These are phyloP conservation scores for Cadophora gregata DNA, from an alignment of 2,329 filamentous ascomycete genomes.

Conservation along the genomic window DNA sequence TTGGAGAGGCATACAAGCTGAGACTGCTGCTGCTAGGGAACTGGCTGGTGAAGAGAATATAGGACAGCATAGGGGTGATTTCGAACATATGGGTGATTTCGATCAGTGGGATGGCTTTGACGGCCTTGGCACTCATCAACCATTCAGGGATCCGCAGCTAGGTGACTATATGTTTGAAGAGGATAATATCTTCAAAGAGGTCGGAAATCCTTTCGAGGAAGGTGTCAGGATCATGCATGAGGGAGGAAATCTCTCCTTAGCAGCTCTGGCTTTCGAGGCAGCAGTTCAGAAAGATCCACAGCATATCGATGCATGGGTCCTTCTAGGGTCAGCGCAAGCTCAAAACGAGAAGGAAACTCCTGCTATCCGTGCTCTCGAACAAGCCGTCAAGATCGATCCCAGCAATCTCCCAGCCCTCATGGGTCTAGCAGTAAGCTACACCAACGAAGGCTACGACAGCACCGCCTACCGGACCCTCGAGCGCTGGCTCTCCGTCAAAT, in stretches of 20 bases:
- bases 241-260: conserved; percentile 91
- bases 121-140: conserved; percentile 66
- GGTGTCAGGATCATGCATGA: conserved; percentile 92
- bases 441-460: conserved; percentile 97
- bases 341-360: conserved; percentile 99
- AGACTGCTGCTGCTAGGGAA: conserved; percentile 72
- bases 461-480: conserved; percentile 96
- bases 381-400: conserved; percentile 86
- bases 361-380: conserved; percentile 91
- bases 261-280: conserved; percentile 93
- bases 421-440: conserved; percentile 95
- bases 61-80: conserved; percentile 72
- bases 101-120: conserved; percentile 83
- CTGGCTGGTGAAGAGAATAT: conserved; percentile 70
- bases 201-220: conserved; percentile 87
- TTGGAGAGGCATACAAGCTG: conserved; percentile 82
- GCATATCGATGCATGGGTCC: conserved; percentile 92
- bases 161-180: conserved; percentile 95
- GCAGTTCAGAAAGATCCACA: conserved; percentile 88
- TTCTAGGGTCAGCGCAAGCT: conserved; percentile 88
- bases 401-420: conserved; percentile 89
- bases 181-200: conserved; percentile 85
- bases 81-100: conserved; percentile 77
- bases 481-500: conserved; percentile 95
- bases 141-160: conserved; percentile 75